Evolutionary conservation across 1,139 yeast genomes (phyloP).

Genomic region (Yamadazyma pseudoaaseri): DNA sequence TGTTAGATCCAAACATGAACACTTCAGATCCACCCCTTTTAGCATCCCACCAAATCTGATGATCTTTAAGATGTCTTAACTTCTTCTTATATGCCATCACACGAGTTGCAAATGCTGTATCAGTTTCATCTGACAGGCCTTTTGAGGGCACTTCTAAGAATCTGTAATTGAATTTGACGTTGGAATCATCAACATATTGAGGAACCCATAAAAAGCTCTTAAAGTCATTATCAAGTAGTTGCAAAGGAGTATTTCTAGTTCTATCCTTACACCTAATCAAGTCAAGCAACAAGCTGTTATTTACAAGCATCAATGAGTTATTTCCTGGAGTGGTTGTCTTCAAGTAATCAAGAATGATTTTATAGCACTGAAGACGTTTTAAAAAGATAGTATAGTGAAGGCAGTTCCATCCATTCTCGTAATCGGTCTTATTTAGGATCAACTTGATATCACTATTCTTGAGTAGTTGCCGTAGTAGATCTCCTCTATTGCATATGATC

Average conservation of each 20-base stretch:
- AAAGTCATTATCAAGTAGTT: conserved; percentile 47
- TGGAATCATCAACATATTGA: conserved; percentile 36
- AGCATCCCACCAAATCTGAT: conserved; percentile 31
- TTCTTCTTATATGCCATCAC: conserved; percentile 2
- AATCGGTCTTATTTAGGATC: conserved; percentile 50
- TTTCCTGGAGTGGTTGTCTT: conserved; percentile 11
- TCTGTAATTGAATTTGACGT: conserved; percentile 24
- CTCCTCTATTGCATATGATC: conserved; percentile 50
- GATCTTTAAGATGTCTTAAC: conserved; percentile 11
- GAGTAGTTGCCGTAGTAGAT: conserved; percentile 45
- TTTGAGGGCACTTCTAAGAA: conserved; percentile 10
- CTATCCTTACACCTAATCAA: conserved; percentile 63
- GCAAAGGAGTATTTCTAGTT: conserved; percentile 63
- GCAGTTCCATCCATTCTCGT: conserved; percentile 83
- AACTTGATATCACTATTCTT: conserved; percentile 40
- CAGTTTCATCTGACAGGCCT: neutral
- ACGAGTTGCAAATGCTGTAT: neutral
- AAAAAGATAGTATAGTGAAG: conserved; percentile 66
- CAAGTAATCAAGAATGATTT: conserved; percentile 41
- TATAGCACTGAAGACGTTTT: conserved; percentile 60
- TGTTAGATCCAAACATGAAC: conserved; percentile 65
- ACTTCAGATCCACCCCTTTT: conserved; percentile 59
- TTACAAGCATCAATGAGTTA: conserved; percentile 17
- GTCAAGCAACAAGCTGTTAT: conserved; percentile 28
- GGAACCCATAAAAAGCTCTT: conserved; percentile 45